phyloP scores from a whole-genome alignment of 2,329 filamentous ascomycete species.

The Ilyonectria sp. region DNA sequence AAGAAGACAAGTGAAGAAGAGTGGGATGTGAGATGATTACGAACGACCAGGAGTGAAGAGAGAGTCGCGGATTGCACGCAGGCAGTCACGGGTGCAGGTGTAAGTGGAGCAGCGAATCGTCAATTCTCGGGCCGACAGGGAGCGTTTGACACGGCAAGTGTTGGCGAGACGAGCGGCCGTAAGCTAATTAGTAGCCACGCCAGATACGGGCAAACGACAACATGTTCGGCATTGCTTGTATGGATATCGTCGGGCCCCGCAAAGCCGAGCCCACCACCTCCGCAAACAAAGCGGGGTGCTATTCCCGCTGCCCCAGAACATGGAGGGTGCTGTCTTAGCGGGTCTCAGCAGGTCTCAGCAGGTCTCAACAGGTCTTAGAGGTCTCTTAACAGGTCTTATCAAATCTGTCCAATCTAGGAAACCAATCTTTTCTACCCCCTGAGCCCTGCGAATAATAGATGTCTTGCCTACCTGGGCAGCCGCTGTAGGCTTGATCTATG shows the following conservation, averaged over 20 bases:
- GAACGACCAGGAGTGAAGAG: neutral
- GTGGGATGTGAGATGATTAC: neutral
- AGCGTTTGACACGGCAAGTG: neutral
- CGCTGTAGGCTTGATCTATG: neutral
- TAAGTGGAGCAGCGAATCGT: neutral
- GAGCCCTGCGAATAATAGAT: neutral
- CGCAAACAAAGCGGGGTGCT: conserved; percentile 5
- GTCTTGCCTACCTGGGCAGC: neutral
- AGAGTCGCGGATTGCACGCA: neutral
- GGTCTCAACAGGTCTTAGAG: too few species aligned
- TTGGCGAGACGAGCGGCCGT: neutral
- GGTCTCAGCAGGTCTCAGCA: too few species aligned
- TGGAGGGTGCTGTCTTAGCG: too few species aligned
- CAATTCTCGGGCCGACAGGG: conserved; percentile 4
- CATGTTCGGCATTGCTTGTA: neutral
- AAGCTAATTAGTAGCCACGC: neutral
- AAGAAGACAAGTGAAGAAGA: neutral
- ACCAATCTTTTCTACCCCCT: neutral
- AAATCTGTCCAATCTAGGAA: neutral
- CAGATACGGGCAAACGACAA: neutral
- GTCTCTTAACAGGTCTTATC: too few species aligned
- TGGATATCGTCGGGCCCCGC: conserved; percentile 10
- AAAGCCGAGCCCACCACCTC: conserved; percentile 10
- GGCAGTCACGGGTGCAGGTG: conserved; percentile 6
- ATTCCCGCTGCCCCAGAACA: neutral